These are phyloP conservation scores for Scalesia atractyloides DNA, from an alignment of 129 eudicot genomes.

Conservation along the genomic window DNA sequence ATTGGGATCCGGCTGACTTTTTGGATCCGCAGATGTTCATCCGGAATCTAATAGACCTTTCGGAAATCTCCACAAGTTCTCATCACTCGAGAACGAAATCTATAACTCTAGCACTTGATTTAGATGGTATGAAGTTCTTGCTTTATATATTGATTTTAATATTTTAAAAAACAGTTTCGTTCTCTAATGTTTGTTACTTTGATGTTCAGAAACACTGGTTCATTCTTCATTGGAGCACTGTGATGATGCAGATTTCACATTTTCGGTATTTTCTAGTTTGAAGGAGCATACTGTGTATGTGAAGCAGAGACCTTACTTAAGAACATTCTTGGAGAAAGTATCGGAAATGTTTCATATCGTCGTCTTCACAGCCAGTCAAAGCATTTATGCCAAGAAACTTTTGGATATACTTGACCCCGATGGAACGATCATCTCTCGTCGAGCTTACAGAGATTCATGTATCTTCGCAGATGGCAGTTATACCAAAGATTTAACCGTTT, in stretches of 20 bases:
- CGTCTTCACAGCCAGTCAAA: constrained; percentile 94
- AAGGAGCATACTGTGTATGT: constrained; percentile 88
- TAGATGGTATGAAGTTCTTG: constrained; percentile 64
- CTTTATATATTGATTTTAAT: neutral
- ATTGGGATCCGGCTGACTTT: constrained; percentile 66
- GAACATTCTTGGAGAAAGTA: constrained; percentile 69
- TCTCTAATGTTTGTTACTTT: neutral
- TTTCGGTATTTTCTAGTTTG: constrained; percentile 63
- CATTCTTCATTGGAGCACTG: constrained; percentile 87
- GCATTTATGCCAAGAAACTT: constrained; percentile 91
- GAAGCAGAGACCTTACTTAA: constrained; percentile 83
- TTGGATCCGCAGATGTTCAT: constrained; percentile 83
- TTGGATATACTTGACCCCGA: constrained; percentile 90
- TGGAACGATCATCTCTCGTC: constrained; percentile 67
- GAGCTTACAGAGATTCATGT: constrained; percentile 98
- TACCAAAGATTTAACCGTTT: constrained; percentile 85
- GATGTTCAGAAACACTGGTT: constrained; percentile 79
- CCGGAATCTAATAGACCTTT: constrained; percentile 63
- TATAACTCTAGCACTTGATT: constrained; percentile 83
- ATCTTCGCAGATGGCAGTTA: constrained; percentile 78
- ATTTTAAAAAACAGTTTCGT: neutral
- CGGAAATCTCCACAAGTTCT: constrained; percentile 43
- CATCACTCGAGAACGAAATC: constrained; percentile 55
- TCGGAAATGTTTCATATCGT: constrained; percentile 87
- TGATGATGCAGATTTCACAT: constrained; percentile 85